Base-by-base conservation (phyloP, 202 grass and related monocot genomes). In the Tripidium arundinaceum region DNA sequence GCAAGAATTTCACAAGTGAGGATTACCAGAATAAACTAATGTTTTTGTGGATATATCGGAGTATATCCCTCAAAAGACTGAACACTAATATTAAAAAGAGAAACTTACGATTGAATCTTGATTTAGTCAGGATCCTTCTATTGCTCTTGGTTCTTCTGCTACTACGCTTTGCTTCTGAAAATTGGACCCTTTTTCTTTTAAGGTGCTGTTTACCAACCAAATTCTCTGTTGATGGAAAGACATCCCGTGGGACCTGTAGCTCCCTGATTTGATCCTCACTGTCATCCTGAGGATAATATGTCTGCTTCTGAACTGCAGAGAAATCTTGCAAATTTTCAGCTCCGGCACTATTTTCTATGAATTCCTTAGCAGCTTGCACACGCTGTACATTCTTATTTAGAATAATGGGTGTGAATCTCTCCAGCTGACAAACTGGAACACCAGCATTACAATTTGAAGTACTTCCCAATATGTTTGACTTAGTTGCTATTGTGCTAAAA, bases 121-220 rank as follows among this genome's bases (percentile, higher is more conserved):
- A 81, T 83, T 82, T 90, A 76, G 40, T 49, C 38, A 69, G 70
- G 28, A 46, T 68, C 81, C 77, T 86, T 90, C 76, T 86, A 68
- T 21, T 81, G 19, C 18, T 81, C 84, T 89, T 87, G 75, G 43
- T 76, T 70, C 46, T 68, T 79, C 71, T 77, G 74, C 74, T 74
- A 86, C 63, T 68, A 79, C 24, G 55, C 81, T 86, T 85, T 83
- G 82, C 38, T 78, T 93, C 90, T 29, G 70, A 81, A 83, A 98
- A 91, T 43, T 80, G 82, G 45, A 82, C 79, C 79, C 72, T 77
- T 83, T 94, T 94, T 73, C 90, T 90, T 85, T 89, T 85, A 76
- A 74, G 68, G 33, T 31, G 29, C 1, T 72, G 67, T 81, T 72
- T 84, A 68, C 68, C 68, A 81, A 55, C 55, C 40, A 79, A 67